Evolutionary conservation across 495 filamentous ascomycete genomes (phyloP), one percentile per base, ranked within the genome.

Genomic region (Penicillium soppii): DNA sequence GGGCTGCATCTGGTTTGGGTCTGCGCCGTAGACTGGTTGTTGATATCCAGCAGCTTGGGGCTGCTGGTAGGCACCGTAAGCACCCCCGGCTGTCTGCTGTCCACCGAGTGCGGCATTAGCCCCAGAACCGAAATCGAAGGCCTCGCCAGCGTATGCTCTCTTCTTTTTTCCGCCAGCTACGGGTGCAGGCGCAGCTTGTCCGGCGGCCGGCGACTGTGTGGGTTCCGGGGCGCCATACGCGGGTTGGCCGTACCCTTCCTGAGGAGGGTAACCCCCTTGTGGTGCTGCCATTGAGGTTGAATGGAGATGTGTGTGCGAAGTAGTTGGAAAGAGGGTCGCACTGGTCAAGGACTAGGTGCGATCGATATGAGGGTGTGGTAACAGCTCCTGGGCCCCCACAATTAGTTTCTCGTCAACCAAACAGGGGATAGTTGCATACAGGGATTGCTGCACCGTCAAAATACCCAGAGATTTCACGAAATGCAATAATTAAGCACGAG

Each of bases 41-140:
- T 74, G 76, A 54, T 86, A 83, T 64, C 75, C 70, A 36, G 61
- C 63, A 46, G 65, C 59, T 53, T 69, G 70, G 29, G 64, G 78
- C 60, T 81, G 81, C 29, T 78, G 72, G 44, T 88, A 89, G 40
- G 77, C 80, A 40, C 80, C 83, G 74, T 69, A 81, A 65, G 69
- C 62, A 49, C 72, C 79, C 40, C 79, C 79, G 2, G 67, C 79
- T 21, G 72, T 69, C 38, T 65, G 66, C 62, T 86, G 83, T 41
- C 77, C 81, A 53, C 80, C 82, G 36, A 84, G 64, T 13, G 74
- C 87, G 44, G 89, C 84, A 82, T 98, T 98, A 61, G 87, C 89
- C 57, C 94, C 94, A 25, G 82, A 82, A 26, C 88, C 92, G 62
- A 97, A 91, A 9, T 96, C 95, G 67, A 92, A 98, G 5, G 92